Evolutionary conservation across 2,329 filamentous ascomycete genomes (phyloP).

Genomic region (Fusarium odoratissimum): DNA sequence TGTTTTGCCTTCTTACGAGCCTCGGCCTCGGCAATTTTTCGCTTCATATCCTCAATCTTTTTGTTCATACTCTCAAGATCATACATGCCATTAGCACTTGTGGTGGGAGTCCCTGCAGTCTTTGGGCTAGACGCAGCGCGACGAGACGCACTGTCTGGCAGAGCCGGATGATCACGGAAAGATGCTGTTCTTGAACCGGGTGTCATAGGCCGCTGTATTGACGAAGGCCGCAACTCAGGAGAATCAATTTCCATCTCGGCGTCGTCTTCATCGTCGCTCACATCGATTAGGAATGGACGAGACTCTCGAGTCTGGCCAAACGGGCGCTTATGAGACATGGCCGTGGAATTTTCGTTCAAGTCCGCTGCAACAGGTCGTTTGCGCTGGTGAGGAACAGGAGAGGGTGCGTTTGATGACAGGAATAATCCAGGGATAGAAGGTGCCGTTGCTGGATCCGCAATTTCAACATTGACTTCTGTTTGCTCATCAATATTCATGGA

Average conservation of each 20-base stretch:
- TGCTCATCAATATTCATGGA: slow-evolving; percentile 8
- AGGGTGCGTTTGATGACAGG: slow-evolving; percentile 47
- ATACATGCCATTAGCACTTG: slow-evolving; percentile 50
- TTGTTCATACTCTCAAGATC: slow-evolving; percentile 64
- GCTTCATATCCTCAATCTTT: slow-evolving; percentile 71
- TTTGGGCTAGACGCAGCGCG: slow-evolving; percentile 57
- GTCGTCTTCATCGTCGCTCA: slow-evolving; percentile 79
- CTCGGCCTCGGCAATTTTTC: slow-evolving; percentile 68
- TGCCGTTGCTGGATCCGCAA: slow-evolving; percentile 22
- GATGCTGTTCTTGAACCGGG: slow-evolving; percentile 52
- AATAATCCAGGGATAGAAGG: slow-evolving; percentile 54
- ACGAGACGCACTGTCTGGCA: slow-evolving; percentile 54
- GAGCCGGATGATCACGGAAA: slow-evolving; percentile 59
- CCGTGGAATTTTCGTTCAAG: slow-evolving; percentile 68
- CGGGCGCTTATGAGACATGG: slow-evolving; percentile 65
- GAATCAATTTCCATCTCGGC: slow-evolving; percentile 76
- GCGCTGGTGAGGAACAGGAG: slow-evolving; percentile 33
- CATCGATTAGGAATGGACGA: slow-evolving; percentile 80
- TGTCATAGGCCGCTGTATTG: slow-evolving; percentile 47
- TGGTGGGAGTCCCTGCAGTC: slow-evolving; percentile 53
- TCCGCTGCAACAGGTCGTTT: slow-evolving; percentile 73
- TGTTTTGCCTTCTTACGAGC: slow-evolving; percentile 62
- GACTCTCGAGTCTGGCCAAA: slow-evolving; percentile 70
- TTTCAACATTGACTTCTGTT: background rate
- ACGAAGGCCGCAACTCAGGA: slow-evolving; percentile 56